These are phyloP conservation scores for Sodiomyces alkalinus DNA, from an alignment of 2,329 filamentous ascomycete species.

Conservation along the genomic window DNA sequence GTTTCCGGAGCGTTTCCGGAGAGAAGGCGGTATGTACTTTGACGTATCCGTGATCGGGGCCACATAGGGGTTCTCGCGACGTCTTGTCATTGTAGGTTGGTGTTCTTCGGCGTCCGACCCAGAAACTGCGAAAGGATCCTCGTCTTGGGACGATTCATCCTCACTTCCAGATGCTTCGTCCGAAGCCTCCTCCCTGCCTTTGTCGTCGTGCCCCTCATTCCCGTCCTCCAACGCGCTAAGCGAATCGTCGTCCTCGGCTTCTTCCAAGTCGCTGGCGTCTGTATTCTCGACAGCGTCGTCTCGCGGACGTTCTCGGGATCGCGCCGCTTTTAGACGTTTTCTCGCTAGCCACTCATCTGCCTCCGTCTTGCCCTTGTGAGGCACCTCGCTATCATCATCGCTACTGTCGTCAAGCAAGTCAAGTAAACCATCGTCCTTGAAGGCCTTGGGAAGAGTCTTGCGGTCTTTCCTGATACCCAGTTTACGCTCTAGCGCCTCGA, in stretches of 20 bases:
- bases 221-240: constrained; percentile 13
- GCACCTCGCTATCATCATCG: constrained; percentile 20
- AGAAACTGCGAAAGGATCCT: constrained; percentile 28
- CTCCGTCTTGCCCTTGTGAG: constrained; percentile 40
- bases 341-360: constrained; percentile 45
- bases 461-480: constrained; percentile 65
- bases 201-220: constrained; percentile 16
- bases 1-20: constrained; percentile 47
- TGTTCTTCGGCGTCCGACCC: constrained; percentile 16
- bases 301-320: too few relatives aligned
- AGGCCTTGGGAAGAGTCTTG: constrained; percentile 57
- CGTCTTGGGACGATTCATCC: too few relatives aligned
- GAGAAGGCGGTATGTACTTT: constrained; percentile 84
- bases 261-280: constrained; percentile 13
- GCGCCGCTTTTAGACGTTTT: constrained; percentile 35
- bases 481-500: constrained; percentile 74
- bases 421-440: constrained; percentile 70
- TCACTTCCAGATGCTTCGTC: constrained; percentile 17
- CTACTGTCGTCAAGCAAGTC: constrained; percentile 46
- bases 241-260: constrained; percentile 12
- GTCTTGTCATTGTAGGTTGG: constrained; percentile 24
- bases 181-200: constrained; percentile 15
- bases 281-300: constrained; percentile 11
- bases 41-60: constrained; percentile 41
- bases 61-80: constrained; percentile 77